Base-by-base conservation (phyloP, 2,329 filamentous ascomycete genomes). In the Botrytis sinoallii region DNA sequence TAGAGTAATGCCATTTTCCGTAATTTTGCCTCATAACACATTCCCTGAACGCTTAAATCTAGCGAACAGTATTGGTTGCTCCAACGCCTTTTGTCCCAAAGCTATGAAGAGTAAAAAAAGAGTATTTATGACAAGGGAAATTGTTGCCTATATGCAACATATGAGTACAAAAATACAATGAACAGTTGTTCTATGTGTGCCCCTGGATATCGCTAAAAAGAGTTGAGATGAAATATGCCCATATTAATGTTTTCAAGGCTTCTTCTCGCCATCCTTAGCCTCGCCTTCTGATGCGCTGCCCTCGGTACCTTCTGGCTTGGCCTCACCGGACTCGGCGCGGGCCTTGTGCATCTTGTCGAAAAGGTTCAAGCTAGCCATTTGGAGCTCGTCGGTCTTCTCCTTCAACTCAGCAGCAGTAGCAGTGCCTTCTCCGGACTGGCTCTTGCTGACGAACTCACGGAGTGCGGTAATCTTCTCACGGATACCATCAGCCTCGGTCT, bases 321-420 rank as follows among this genome's bases (percentile, higher is more conserved):
- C 85, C 82, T 89, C 84, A 81, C 86, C 84, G 79, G 87, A 87
- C 86, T 95, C 92, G 79, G 85, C 84, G 80, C 93, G 92, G 79
- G 95, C 94, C 89, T 97, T 97, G 93, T 99, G 95, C 93, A 99
- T 97, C 92, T 98, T 98, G 88, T 98, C 96, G 85, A 99, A 98
- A 82, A 98, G 91, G 86, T 93, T 97, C 86, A 99, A 88, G 85
- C 92, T 95, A 79, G 95, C 93, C 84, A 92, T 93, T 88, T 98
- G 96, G 82, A 99, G 93, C 85, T 98, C 95, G 79, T 98, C 96
- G 81, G 93, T 97, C 93, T 98, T 98, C 87, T 93, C 90, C 93
- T 98, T 98, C 85, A 99, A 92, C 85, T 98, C 93, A 78, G 93
- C 93, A 70, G 95, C 93, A 75, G 94, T 97, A 81, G 93, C 90